These are phyloP conservation scores for Hymenoscyphus repandus DNA, from an alignment of 2,329 filamentous ascomycete genomes.

Conservation along the genomic window DNA sequence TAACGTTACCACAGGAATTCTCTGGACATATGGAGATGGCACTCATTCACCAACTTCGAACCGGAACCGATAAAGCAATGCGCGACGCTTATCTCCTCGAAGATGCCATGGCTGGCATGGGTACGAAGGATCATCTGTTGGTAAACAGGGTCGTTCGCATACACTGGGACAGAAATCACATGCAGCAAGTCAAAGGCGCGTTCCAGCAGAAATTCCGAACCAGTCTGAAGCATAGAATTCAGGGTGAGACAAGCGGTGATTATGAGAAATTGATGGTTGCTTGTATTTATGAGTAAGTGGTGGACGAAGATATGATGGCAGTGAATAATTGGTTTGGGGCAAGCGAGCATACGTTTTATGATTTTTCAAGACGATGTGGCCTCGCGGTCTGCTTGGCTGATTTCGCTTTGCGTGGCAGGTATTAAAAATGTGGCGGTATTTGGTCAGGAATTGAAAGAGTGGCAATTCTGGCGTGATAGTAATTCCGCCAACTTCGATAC, in stretches of 20 bases:
- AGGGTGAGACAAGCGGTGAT: conserved; percentile 79
- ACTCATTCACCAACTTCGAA: conserved; percentile 70
- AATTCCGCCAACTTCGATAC: neutral
- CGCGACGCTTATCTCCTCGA: conserved; percentile 81
- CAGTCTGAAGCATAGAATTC: conserved; percentile 64
- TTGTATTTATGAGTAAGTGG: conserved; percentile 36
- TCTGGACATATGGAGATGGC: conserved; percentile 89
- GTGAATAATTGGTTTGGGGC: neutral
- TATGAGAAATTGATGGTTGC: conserved; percentile 74
- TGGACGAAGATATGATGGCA: neutral
- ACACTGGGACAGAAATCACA: conserved; percentile 75
- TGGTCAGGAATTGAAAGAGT: neutral
- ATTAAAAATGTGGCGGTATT: neutral
- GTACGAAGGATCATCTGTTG: conserved; percentile 80
- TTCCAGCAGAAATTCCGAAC: conserved; percentile 67
- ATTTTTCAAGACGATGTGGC: neutral
- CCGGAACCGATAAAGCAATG: conserved; percentile 75
- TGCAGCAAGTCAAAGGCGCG: conserved; percentile 73
- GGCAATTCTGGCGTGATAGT: neutral
- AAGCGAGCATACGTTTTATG: neutral
- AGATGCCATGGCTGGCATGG: conserved; percentile 77
- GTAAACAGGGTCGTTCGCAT: conserved; percentile 70
- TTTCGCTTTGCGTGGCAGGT: neutral
- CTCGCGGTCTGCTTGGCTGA: neutral
- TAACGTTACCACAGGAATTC: conserved; percentile 55